Conservation (phyloP, 768 basidiomycete genomes). For the Lyophyllum atratum region DNA sequence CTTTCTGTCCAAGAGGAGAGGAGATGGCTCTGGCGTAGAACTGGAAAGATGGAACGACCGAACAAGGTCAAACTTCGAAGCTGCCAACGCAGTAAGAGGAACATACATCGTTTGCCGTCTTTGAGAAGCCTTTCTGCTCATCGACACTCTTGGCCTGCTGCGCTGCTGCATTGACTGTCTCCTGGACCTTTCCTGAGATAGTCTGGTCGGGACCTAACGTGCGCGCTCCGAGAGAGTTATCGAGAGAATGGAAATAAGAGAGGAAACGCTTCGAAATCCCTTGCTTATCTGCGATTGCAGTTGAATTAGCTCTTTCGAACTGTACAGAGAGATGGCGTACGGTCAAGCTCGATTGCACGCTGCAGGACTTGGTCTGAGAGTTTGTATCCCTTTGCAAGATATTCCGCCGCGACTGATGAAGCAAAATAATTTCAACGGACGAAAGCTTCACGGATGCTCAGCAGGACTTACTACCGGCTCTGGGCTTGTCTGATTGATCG, state of each 20-base stretch:
- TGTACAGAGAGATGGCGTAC: constrained; percentile 33
- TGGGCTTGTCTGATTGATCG: constrained; percentile 90
- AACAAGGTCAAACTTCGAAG: background rate
- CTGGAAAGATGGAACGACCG: constrained; percentile 34
- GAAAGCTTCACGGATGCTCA: background rate
- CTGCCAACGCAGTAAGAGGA: background rate
- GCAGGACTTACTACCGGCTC: constrained; percentile 67
- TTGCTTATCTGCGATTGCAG: constrained; percentile 55
- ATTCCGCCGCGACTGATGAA: constrained; percentile 81
- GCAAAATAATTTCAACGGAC: constrained; percentile 3
- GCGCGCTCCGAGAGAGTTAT: constrained; percentile 67
- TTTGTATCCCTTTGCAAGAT: constrained; percentile 86
- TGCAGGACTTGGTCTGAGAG: constrained; percentile 80
- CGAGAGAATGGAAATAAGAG: constrained; percentile 71
- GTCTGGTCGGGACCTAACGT: constrained; percentile 83
- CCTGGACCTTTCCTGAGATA: constrained; percentile 70
- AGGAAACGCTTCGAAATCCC: constrained; percentile 91
- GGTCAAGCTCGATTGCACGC: constrained; percentile 79
- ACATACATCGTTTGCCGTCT: constrained; percentile 67
- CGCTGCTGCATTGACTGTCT: constrained; percentile 61
- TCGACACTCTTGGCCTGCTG: constrained; percentile 76
- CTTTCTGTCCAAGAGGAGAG: constrained; percentile 79
- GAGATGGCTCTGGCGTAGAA: constrained; percentile 77
- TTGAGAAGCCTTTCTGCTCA: constrained; percentile 76
- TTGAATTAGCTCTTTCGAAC: background rate